phyloP scores from a whole-genome alignment of 148 eudicot species.

The Cornus florida region DNA sequence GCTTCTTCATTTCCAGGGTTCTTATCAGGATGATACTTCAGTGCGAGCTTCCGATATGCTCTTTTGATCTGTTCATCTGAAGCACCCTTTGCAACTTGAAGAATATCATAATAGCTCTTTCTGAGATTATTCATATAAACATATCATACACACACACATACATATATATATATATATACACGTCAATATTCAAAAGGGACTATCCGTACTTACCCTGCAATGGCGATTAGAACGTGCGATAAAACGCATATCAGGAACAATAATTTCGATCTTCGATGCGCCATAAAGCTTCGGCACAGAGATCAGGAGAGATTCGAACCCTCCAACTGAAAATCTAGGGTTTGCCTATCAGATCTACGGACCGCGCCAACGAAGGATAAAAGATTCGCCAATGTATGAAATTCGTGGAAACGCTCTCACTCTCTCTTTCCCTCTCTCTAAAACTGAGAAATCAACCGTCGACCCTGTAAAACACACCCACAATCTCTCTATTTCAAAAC shows the following conservation, averaged over 20 bases:
- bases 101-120: conserved; percentile 84
- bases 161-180: background rate
- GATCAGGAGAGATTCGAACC: conserved; percentile 28
- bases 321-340: conserved; percentile 23
- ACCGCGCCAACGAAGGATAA: background rate
- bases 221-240: conserved; percentile 44
- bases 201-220: conserved; percentile 68
- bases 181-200: background rate
- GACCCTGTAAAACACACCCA: no score
- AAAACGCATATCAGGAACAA: conserved; percentile 40
- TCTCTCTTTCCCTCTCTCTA: background rate
- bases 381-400: background rate
- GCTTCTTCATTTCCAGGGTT: conserved; percentile 97
- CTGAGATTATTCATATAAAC: conserved; percentile 30
- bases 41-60: conserved; percentile 86
- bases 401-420: background rate
- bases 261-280: conserved; percentile 43
- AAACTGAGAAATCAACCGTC: background rate
- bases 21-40: conserved; percentile 98
- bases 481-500: background rate
- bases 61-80: conserved; percentile 88
- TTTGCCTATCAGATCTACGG: conserved; percentile 19
- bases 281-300: conserved; percentile 31
- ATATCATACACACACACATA: background rate
- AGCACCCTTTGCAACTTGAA: conserved; percentile 87